Base-by-base conservation (phyloP, 345 rosid species). In the Linum lewisii region DNA sequence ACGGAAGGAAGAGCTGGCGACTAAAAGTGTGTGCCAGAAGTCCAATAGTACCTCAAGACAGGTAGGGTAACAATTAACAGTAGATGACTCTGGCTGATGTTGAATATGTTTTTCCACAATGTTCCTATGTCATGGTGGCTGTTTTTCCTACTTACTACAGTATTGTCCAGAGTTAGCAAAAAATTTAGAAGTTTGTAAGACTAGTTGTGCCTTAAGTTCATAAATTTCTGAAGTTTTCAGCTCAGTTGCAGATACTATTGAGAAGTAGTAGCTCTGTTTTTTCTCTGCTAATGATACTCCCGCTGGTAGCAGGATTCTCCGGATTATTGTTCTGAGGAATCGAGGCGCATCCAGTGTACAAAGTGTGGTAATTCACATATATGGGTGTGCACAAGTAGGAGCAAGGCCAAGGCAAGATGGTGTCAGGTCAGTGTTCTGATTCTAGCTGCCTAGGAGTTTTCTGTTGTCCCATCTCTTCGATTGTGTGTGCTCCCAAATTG, bases 291-390 rank as follows among this genome's bases (percentile, higher is more conserved):
- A 58, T 16, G 36, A 8, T 51, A 19, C 22, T 51, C 15, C 59
- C 62, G n/a, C 26, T 57, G 68, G 51, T 23, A 56, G 77, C 82
- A 89, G 94, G 81, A 64, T 63, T 73, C 65, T 73, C 61, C 79
- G 51, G 90, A 78, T 72, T 84, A 79, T 66, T 67, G 81, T 65
- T 74, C 94, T 38, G 97, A 93, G 72, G 99, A 93, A 74, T 93
- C 99, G 0, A 89, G 99, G 76, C 77, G 89, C 60, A 89, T 93
- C 72, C 97, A 93, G 38, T 93, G 99, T 81, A 87, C 99, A 24
- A 89, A 84, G 69, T 93, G 99, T 59, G 84, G 94, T 56, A 72
- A 82, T 65, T 87, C 92, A 67, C 99, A 93, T 70, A 74, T 89
- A 78, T 89, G 99, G 99, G 78, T 93, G 50, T 89, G 99, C 74